A percentile compares a stretch with the other conserved stretches of the same genome.
These are phyloP conservation scores for Chalciporus pseudorubinellus DNA, from an alignment of 768 basidiomycete species.

Conservation along the genomic window DNA sequence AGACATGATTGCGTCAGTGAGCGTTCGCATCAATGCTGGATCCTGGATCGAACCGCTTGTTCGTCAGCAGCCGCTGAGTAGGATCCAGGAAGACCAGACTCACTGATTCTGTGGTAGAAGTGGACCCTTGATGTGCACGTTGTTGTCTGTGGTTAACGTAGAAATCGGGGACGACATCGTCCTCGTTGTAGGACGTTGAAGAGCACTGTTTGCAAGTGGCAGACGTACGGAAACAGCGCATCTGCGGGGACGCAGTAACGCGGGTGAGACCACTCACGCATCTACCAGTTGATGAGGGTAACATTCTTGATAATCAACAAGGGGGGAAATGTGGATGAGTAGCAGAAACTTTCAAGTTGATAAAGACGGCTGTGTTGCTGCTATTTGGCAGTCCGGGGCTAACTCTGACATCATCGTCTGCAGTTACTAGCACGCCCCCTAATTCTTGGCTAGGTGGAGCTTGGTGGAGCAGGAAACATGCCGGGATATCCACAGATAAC, in stretches of 20 bases:
- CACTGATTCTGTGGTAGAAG: slow-evolving; percentile 3
- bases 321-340: neutral
- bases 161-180: slow-evolving; percentile 25
- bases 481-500: too few species aligned
- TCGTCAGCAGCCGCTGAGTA: neutral
- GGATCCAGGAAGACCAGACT: neutral
- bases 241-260: slow-evolving; percentile 22
- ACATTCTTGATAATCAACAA: slow-evolving; percentile 12
- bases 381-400: too few species aligned
- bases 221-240: slow-evolving; percentile 27
- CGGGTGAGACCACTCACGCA: slow-evolving; percentile 40
- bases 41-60: slow-evolving; percentile 11
- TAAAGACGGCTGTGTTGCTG: too few species aligned
- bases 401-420: too few species aligned
- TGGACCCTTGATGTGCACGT: slow-evolving; percentile 1
- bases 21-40: slow-evolving; percentile 22
- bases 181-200: slow-evolving; percentile 27
- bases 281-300: slow-evolving; percentile 25
- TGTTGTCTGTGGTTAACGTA: slow-evolving; percentile 27
- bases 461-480: too few species aligned
- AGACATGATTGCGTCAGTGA: slow-evolving; percentile 18
- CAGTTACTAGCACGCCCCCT: too few species aligned
- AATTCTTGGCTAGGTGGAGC: too few species aligned
- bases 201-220: slow-evolving; percentile 8
- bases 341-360: too few species aligned